Conservation (phyloP, 2,329 filamentous ascomycete species). For the Ascosphaera pollenicola region DNA sequence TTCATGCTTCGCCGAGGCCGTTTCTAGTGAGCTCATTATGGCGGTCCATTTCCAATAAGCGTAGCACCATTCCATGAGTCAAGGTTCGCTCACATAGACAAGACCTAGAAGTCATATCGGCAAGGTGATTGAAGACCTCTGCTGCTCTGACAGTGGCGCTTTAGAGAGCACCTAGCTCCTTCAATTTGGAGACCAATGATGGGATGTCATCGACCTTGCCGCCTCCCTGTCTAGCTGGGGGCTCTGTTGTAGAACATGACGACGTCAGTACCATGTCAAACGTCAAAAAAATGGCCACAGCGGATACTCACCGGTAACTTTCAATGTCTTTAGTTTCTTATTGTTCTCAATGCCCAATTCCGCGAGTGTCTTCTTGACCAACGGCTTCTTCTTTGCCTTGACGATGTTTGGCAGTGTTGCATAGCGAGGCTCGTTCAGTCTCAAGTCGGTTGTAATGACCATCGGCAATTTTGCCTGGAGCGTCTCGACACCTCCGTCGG, state of each 20-base stretch:
- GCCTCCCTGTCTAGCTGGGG: conserved; percentile 67
- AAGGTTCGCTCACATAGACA: too few relatives aligned
- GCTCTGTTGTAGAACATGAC: conserved; percentile 35
- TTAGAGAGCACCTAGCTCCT: conserved; percentile 83
- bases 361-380: conserved; percentile 72
- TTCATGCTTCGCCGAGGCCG: too few relatives aligned
- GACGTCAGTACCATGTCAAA: too few relatives aligned
- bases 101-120: too few relatives aligned
- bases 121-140: too few relatives aligned
- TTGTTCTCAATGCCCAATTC: conserved; percentile 61
- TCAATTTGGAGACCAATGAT: conserved; percentile 79
- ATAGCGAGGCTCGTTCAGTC: conserved; percentile 87
- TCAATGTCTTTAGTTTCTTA: conserved; percentile 66
- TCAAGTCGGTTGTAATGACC: conserved; percentile 84
- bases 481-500: conserved; percentile 89
- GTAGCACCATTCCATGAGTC: too few relatives aligned
- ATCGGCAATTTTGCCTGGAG: conserved; percentile 67
- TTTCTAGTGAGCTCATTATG: too few relatives aligned
- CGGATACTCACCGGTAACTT: conserved; percentile 59
- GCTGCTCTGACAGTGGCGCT: not conserved
- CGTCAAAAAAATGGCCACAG: too few relatives aligned
- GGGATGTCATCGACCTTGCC: conserved; percentile 96
- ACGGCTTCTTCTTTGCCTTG: conserved; percentile 99
- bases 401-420: conserved; percentile 95
- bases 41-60: too few relatives aligned